Conservation (phyloP, 164 flowering plant species). For the Santalum album region DNA sequence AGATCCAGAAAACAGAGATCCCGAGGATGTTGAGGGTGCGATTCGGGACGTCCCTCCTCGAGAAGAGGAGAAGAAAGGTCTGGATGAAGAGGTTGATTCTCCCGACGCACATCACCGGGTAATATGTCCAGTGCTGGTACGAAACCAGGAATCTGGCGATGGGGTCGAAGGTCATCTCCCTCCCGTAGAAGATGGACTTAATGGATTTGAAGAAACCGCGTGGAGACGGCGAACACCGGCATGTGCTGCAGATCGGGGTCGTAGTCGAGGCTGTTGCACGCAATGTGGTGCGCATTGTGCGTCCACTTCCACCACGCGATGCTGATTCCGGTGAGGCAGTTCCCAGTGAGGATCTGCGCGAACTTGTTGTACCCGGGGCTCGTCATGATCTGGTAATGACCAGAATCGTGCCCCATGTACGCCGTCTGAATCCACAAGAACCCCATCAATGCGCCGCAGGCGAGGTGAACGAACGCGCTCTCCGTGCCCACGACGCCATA, state of each 20-base stretch:
- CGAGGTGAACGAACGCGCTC: neutral
- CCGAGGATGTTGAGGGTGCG: conserved; percentile 47
- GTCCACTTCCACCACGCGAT: conserved; percentile 6
- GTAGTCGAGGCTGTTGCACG: conserved; percentile 3
- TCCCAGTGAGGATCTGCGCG: conserved; percentile 1
- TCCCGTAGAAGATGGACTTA: conserved; percentile 37
- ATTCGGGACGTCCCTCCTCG: conserved; percentile 32
- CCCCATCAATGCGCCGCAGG: neutral
- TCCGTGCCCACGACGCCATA: neutral
- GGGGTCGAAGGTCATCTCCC: conserved; percentile 25
- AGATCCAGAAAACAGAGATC: conserved; percentile 45
- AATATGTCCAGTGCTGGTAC: conserved; percentile 56
- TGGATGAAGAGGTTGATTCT: conserved; percentile 44
- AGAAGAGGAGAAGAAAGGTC: conserved; percentile 40
- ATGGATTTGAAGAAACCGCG: conserved; percentile 35
- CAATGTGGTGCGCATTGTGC: conserved; percentile 2
- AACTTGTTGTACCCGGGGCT: neutral
- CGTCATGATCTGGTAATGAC: conserved; percentile 2
- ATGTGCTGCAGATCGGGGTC: conserved; percentile 3
- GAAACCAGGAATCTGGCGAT: conserved; percentile 41
- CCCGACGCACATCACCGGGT: conserved; percentile 56
- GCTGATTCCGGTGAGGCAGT: conserved; percentile 4
- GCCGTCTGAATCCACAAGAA: conserved; percentile 1
- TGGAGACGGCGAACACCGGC: neutral
- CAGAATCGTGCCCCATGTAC: conserved; percentile 3